These are phyloP conservation scores for Aspergillus sclerotiicarbonarius DNA, from an alignment of 495 filamentous ascomycete genomes.

Conservation along the genomic window DNA sequence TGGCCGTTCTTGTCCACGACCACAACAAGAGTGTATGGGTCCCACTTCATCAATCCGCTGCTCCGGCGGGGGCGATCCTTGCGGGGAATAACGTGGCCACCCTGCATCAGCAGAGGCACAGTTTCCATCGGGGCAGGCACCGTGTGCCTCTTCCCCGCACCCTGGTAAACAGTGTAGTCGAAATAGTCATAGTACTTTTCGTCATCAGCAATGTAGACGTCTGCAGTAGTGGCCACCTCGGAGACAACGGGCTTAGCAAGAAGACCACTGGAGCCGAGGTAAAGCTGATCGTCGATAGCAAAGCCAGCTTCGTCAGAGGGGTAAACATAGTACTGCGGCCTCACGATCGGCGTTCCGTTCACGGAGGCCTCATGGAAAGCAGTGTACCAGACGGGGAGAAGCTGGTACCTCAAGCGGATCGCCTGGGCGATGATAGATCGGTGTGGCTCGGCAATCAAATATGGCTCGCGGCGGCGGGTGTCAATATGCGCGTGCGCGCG, in stretches of 20 bases:
- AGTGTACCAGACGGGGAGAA: conserved; percentile 95
- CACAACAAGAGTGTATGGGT: conserved; percentile 89
- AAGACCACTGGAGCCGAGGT: conserved; percentile 80
- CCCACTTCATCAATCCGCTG: conserved; percentile 84
- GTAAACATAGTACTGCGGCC: conserved; percentile 88
- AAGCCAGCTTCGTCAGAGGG: conserved; percentile 85
- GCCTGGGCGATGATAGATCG: conserved; percentile 82
- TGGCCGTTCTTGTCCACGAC: conserved; percentile 65
- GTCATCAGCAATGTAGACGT: conserved; percentile 83
- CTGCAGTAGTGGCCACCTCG: conserved; percentile 66
- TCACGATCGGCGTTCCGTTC: conserved; percentile 81
- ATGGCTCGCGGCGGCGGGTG: conserved; percentile 89
- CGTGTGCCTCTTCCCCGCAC: conserved; percentile 62
- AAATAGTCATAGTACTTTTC: conserved; percentile 95
- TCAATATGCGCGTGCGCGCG: conserved; percentile 97
- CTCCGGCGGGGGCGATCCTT: conserved; percentile 84
- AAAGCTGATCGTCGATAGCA: conserved; percentile 88
- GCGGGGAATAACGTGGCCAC: conserved; percentile 86
- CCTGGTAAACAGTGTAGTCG: conserved; percentile 70
- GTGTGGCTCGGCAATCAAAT: conserved; percentile 81
- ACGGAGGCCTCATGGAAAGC: conserved; percentile 86
- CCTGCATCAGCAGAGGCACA: conserved; percentile 86
- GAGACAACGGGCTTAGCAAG: conserved; percentile 83
- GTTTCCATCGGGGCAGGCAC: conserved; percentile 77
- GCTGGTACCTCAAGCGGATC: conserved; percentile 80